These are phyloP conservation scores for Wickerhamiella azyma DNA, from an alignment of 805 yeast species.

Conservation along the genomic window DNA sequence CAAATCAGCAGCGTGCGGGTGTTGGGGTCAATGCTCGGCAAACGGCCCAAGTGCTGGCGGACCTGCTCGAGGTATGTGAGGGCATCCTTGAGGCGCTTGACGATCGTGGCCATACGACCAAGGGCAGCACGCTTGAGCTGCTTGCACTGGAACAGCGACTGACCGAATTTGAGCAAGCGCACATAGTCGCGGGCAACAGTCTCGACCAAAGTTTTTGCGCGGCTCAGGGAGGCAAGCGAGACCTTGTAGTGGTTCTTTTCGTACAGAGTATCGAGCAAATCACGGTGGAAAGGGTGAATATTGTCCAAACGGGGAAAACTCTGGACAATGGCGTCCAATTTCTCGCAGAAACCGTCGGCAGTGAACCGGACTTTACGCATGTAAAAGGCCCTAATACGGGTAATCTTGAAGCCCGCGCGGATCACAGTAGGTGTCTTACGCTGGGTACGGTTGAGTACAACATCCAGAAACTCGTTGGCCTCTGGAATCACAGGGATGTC, in stretches of 20 bases:
- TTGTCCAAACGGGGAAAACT: slow-evolving; percentile 96
- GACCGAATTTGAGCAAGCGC: slow-evolving; percentile 90
- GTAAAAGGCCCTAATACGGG: slow-evolving; percentile 92
- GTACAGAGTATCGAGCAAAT: slow-evolving; percentile 91
- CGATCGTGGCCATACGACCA: slow-evolving; percentile 99
- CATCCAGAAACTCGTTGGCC: slow-evolving; percentile 86
- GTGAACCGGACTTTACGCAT: slow-evolving; percentile 97
- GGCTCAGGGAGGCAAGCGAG: slow-evolving; percentile 83
- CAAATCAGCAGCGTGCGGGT: slow-evolving; percentile 94
- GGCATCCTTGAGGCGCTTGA: slow-evolving; percentile 90
- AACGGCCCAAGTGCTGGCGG: slow-evolving; percentile 96
- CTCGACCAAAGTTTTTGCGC: slow-evolving; percentile 87
- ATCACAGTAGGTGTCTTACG: slow-evolving; percentile 99
- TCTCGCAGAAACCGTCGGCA: slow-evolving; percentile 90
- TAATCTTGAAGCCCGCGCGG: slow-evolving; percentile 89
- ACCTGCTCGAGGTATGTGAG: slow-evolving; percentile 90
- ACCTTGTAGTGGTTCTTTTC: slow-evolving; percentile 98
- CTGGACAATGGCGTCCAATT: slow-evolving; percentile 67
- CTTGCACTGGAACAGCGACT: slow-evolving; percentile 95
- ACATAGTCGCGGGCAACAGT: slow-evolving; percentile 93
- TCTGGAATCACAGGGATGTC: slow-evolving; percentile 93
- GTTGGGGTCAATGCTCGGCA: slow-evolving; percentile 96
- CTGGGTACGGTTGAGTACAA: slow-evolving; percentile 93
- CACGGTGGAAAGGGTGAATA: slow-evolving; percentile 97
- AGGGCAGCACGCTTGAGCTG: slow-evolving; percentile 96